phyloP scores from a whole-genome alignment of 345 rosid species.

The Melaleuca quinquenervia region DNA sequence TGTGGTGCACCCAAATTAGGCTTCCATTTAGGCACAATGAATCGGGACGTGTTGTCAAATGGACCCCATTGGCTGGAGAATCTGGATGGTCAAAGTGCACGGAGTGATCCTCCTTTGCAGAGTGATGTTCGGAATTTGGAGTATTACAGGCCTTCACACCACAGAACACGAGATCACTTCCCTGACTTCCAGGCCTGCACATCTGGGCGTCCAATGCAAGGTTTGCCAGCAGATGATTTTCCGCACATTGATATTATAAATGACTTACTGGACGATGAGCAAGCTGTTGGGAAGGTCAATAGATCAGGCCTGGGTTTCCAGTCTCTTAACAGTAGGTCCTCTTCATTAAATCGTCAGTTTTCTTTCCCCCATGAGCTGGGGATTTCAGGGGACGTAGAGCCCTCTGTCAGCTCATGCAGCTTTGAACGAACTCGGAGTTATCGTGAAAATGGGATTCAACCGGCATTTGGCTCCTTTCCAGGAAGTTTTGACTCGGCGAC shows the following conservation, averaged over 20 bases:
- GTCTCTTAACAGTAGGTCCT: constrained; percentile 24
- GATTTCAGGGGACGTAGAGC: constrained; percentile 22
- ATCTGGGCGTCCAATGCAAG: constrained; percentile 43
- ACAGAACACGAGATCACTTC: constrained; percentile 20
- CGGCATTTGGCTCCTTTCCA: constrained; percentile 25
- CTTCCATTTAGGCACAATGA: constrained; percentile 30
- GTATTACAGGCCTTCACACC: constrained; percentile 8
- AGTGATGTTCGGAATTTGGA: constrained; percentile 22
- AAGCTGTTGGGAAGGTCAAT: constrained; percentile 17
- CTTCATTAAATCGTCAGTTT: constrained; percentile 32
- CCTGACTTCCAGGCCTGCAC: constrained; percentile 30
- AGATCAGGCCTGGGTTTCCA: constrained; percentile 14
- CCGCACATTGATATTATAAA: constrained; percentile 94
- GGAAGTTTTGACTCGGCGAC: constrained; percentile 23
- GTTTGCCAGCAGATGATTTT: constrained; percentile 56
- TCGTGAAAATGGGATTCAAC: constrained; percentile 37
- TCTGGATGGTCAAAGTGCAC: constrained; percentile 19
- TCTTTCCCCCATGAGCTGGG: constrained; percentile 44
- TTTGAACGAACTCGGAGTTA: constrained; percentile 50
- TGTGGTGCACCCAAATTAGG: constrained; percentile 32
- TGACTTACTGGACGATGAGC: constrained; percentile 83
- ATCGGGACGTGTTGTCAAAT: constrained; percentile 34
- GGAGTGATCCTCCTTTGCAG: constrained; percentile 17
- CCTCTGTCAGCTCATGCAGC: constrained; percentile 34
- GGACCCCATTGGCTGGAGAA: constrained; percentile 51